Percentiles rank a stretch among this genome's conserved stretches.
These are phyloP conservation scores for Trichosporon sp. DNA, from an alignment of 1,284 basidiomycete genomes.

Conservation along the genomic window DNA sequence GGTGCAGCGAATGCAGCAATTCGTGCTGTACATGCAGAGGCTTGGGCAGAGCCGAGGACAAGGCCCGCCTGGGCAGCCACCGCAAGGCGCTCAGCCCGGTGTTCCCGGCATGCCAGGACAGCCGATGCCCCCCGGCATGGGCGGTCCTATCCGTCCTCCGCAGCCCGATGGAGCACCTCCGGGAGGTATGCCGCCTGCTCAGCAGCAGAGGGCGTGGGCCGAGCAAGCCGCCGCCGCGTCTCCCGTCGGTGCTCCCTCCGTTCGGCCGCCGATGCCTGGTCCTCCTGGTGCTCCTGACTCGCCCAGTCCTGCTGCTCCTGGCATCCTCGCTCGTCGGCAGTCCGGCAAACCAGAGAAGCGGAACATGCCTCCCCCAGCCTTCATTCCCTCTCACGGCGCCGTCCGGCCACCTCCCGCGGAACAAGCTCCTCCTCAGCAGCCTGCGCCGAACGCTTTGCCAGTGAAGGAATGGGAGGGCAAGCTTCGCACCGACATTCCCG, in stretches of 20 bases:
- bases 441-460: conserved; percentile 23
- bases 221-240: not conserved
- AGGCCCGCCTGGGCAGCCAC: not conserved
- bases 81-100: conserved; percentile 13
- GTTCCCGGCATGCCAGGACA: not conserved
- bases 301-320: not conserved
- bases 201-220: not conserved
- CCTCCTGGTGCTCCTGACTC: not conserved
- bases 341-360: conserved; percentile 9
- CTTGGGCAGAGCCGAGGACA: conserved; percentile 2
- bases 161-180: not conserved
- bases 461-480: conserved; percentile 42
- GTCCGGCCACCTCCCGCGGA: conserved; percentile 17
- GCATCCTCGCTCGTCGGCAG: conserved; percentile 11
- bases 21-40: conserved; percentile 21
- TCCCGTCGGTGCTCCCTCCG: not conserved
- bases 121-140: not conserved
- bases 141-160: not conserved
- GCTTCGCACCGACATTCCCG: conserved; percentile 56
- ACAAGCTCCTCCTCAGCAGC: not conserved
- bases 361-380: conserved; percentile 39
- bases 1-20: conserved; percentile 37
- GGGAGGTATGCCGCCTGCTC: conserved; percentile 4
- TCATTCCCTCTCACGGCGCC: conserved; percentile 24
- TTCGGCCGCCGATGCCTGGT: conserved; percentile 9